Percentiles rank a stretch among this genome's conserved stretches.
Conservation (phyloP, 306 rosid genomes). For the Lithocarpus polystachyus region DNA sequence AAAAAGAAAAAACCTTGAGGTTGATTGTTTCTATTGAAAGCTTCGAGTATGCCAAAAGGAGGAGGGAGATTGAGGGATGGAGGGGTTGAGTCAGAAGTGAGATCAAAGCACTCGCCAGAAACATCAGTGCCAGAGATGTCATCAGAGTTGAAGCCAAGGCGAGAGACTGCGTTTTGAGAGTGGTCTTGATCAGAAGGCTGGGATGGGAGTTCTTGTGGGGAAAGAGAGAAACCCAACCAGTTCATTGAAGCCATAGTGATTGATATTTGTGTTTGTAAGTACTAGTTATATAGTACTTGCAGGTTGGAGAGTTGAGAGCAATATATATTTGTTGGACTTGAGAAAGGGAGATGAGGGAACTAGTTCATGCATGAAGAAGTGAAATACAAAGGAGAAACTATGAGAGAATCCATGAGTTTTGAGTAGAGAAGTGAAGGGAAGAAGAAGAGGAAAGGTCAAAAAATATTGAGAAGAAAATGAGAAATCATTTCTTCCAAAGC, state of each 20-base stretch:
- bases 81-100: constrained; percentile 38
- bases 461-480: constrained; percentile 17
- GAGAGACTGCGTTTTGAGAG: constrained; percentile 32
- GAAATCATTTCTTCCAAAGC: constrained; percentile 25
- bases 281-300: background rate
- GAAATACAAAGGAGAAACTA: constrained; percentile 1
- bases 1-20: constrained; percentile 36
- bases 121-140: constrained; percentile 52
- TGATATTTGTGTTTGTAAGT: background rate
- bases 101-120: constrained; percentile 55
- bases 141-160: constrained; percentile 50
- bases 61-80: constrained; percentile 61
- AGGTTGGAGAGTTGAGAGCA: background rate
- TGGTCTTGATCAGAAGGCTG: constrained; percentile 37
- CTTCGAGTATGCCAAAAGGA: constrained; percentile 53
- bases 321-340: background rate
- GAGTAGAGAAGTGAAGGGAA: constrained; percentile 7
- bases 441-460: constrained; percentile 53
- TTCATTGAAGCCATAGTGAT: constrained; percentile 66
- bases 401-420: constrained; percentile 16
- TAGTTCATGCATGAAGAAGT: constrained; percentile 40
- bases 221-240: constrained; percentile 90
- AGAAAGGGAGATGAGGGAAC: background rate
- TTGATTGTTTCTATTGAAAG: constrained; percentile 41
- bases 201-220: constrained; percentile 57